Evolutionary conservation across 2,329 filamentous ascomycete species (phyloP).

Genomic region (Neopestalotiopsis sp.): DNA sequence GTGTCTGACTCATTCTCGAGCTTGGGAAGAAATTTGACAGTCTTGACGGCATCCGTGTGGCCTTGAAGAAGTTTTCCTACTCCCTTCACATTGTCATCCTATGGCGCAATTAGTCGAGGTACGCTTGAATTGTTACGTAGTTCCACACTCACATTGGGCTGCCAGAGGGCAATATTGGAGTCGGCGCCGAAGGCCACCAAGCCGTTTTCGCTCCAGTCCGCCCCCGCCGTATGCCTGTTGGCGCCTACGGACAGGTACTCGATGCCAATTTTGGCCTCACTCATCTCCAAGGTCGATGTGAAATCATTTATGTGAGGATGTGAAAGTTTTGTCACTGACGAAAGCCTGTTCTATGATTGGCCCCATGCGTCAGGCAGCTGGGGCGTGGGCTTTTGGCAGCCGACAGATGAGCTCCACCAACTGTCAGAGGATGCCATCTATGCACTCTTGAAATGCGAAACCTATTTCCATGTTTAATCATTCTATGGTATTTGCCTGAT

Average conservation of each 20-base stretch:
- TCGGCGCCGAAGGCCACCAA: constrained; percentile 88
- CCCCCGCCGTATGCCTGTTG: constrained; percentile 86
- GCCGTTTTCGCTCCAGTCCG: constrained; percentile 81
- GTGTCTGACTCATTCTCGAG: constrained; percentile 49
- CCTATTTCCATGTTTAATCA: too few relatives aligned
- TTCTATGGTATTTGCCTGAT: too few relatives aligned
- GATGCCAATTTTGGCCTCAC: constrained; percentile 37
- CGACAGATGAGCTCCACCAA: not conserved
- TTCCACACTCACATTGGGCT: constrained; percentile 67
- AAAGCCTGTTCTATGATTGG: constrained; percentile 11
- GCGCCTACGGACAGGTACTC: constrained; percentile 77
- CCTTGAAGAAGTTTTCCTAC: constrained; percentile 72
- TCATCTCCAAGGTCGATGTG: constrained; percentile 24
- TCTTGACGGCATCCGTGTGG: constrained; percentile 82
- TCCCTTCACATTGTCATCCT: constrained; percentile 54
- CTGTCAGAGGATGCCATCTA: not conserved
- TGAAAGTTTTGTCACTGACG: constrained; percentile 13
- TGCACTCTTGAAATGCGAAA: not conserved
- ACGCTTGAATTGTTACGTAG: constrained; percentile 4
- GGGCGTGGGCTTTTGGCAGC: not conserved
- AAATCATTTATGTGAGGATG: constrained; percentile 7
- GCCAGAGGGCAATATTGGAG: constrained; percentile 88
- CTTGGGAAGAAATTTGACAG: constrained; percentile 74
- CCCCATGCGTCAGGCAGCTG: not conserved
- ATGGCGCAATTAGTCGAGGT: constrained; percentile 17